phyloP scores from a whole-genome alignment of 1,284 basidiomycete species.

The Ceratobasidium sp. region DNA sequence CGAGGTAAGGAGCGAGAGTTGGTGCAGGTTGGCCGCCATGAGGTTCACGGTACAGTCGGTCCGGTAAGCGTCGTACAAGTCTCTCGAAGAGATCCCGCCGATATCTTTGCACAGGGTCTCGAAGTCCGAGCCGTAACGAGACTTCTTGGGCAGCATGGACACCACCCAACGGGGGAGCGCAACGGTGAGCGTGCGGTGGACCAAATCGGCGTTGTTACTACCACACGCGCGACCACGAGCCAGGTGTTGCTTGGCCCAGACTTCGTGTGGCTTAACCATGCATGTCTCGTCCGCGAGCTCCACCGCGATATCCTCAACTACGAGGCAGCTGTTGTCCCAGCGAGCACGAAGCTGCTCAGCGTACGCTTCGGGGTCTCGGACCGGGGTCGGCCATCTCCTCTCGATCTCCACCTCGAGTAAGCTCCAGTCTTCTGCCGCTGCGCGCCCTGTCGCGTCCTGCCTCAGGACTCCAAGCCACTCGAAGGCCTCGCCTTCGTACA shows the following conservation, averaged over 20 bases:
- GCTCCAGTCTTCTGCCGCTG: conserved; percentile 4
- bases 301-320: background rate
- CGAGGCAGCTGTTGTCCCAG: conserved; percentile 8
- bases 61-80: background rate
- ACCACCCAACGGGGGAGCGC: conserved; percentile 3
- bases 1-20: too few species aligned
- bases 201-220: conserved; percentile 8
- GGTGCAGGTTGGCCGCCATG: too few species aligned
- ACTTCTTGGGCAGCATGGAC: background rate
- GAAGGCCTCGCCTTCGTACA: conserved; percentile 7
- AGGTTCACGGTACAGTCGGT: too few species aligned
- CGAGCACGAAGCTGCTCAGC: background rate
- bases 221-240: background rate
- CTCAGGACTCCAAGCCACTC: background rate
- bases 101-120: conserved; percentile 26
- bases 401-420: background rate
- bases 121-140: conserved; percentile 1
- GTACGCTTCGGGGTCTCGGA: background rate
- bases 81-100: conserved; percentile 1
- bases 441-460: background rate
- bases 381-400: conserved; percentile 13
- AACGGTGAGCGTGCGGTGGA: conserved; percentile 2
- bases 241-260: conserved; percentile 28
- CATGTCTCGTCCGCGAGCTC: background rate
- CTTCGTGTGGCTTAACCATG: conserved; percentile 4